These are phyloP conservation scores for Ceratobasidium sp. DNA, from an alignment of 1,284 basidiomycete species.

Conservation along the genomic window DNA sequence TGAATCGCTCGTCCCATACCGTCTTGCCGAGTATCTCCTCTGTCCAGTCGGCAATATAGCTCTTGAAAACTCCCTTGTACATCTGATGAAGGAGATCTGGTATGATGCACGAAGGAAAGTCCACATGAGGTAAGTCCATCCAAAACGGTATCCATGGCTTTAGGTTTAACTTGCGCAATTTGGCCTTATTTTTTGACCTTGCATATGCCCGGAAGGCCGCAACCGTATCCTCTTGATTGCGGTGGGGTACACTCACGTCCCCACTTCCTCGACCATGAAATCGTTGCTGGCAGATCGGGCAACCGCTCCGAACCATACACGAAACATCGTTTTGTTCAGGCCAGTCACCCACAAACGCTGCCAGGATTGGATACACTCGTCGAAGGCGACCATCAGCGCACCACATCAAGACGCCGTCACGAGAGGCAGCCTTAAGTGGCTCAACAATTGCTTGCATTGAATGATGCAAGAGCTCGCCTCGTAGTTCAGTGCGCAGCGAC, in stretches of 20 bases:
- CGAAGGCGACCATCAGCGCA: conserved; percentile 6
- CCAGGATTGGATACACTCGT: too few species aligned
- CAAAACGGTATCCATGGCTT: background rate
- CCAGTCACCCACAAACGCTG: too few species aligned
- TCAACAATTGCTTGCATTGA: conserved; percentile 43
- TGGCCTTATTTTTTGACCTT: background rate
- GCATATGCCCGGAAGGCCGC: background rate
- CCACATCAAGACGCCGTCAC: background rate
- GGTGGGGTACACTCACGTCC: background rate
- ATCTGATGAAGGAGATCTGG: conserved; percentile 54
- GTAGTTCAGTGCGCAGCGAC: background rate
- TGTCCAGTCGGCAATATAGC: conserved; percentile 9
- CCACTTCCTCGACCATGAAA: background rate
- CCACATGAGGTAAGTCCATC: background rate
- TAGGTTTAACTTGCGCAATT: background rate
- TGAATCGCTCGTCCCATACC: background rate
- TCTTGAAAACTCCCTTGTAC: conserved; percentile 53
- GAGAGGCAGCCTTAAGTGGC: background rate
- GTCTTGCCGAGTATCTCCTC: background rate
- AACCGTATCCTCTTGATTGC: too few species aligned
- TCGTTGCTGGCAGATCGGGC: too few species aligned
- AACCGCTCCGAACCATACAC: too few species aligned
- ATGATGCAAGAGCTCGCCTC: background rate
- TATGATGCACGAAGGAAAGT: conserved; percentile 48
- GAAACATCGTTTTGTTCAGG: too few species aligned